phyloP scores from a whole-genome alignment of 208 protist genomes.

The Blastocrithidia nonstop region DNA sequence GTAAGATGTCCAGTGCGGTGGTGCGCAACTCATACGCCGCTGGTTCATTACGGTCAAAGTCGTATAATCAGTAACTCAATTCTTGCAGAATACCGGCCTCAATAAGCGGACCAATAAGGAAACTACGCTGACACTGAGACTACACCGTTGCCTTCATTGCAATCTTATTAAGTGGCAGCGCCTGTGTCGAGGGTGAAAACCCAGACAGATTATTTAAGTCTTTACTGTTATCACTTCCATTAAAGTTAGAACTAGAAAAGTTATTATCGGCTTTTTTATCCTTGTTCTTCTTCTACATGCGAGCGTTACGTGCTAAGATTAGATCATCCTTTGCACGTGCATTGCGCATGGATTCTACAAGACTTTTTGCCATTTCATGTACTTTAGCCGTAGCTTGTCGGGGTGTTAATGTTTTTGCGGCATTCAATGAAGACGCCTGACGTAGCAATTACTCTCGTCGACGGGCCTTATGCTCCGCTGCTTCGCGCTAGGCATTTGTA shows the following conservation, averaged over 20 bases:
- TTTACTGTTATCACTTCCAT: too few relatives aligned
- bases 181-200: slow-evolving; percentile 5
- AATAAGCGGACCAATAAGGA: slow-evolving; percentile 27
- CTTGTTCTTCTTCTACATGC: too few relatives aligned
- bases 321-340: slow-evolving; percentile 2
- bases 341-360: slow-evolving; percentile 5
- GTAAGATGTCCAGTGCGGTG: slow-evolving; percentile 52
- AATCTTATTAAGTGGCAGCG: slow-evolving; percentile 41
- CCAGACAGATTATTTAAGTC: too few relatives aligned
- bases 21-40: slow-evolving; percentile 58
- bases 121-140: slow-evolving; percentile 20
- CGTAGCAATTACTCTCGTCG: too few relatives aligned
- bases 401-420: too few relatives aligned
- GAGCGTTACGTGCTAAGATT: background rate
- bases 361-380: slow-evolving; percentile 9
- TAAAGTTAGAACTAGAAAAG: too few relatives aligned
- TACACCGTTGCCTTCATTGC: slow-evolving; percentile 23
- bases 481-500: too few relatives aligned
- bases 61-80: slow-evolving; percentile 68
- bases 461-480: too few relatives aligned
- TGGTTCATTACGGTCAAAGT: slow-evolving; percentile 26
- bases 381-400: slow-evolving; percentile 16
- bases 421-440: too few relatives aligned
- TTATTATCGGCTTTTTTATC: too few relatives aligned
- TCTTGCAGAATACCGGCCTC: slow-evolving; percentile 53